phyloP scores from a whole-genome alignment of 208 protist species.

The Balamuthia mandrillaris region DNA sequence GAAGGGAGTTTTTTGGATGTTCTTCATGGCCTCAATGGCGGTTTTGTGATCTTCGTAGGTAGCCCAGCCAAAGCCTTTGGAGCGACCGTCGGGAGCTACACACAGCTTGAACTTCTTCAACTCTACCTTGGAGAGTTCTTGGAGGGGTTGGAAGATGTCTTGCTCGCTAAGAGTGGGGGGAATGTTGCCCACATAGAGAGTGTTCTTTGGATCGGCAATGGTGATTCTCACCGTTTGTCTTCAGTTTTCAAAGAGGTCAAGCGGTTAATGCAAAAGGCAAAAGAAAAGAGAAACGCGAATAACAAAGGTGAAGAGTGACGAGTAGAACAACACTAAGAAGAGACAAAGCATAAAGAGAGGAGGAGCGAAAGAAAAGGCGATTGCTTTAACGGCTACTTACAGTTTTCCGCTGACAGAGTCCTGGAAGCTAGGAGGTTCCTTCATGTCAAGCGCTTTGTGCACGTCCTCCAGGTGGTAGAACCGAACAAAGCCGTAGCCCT shows the following conservation, averaged over 20 bases:
- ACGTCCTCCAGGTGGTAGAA: slow-evolving; percentile 24
- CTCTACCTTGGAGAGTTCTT: neutral
- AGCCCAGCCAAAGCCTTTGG: slow-evolving; percentile 4
- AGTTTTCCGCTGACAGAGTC: slow-evolving; percentile 35
- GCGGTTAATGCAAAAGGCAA: neutral
- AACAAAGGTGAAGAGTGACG: neutral
- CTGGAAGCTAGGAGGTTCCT: slow-evolving; percentile 36
- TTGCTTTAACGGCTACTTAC: too few relatives aligned
- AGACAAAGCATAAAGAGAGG: neutral
- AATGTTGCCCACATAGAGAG: slow-evolving; percentile 51
- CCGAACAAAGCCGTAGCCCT: slow-evolving; percentile 55
- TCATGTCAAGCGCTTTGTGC: slow-evolving; percentile 4
- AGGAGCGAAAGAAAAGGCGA: neutral
- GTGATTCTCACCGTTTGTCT: slow-evolving; percentile 56
- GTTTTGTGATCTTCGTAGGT: slow-evolving; percentile 17
- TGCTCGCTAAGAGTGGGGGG: slow-evolving; percentile 31
- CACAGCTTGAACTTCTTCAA: slow-evolving; percentile 25
- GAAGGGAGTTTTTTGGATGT: neutral
- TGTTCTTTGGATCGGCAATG: slow-evolving; percentile 49
- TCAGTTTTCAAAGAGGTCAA: neutral
- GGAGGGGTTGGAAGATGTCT: slow-evolving; percentile 2
- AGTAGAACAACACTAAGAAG: neutral
- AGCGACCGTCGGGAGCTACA: neutral
- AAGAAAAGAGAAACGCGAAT: neutral
- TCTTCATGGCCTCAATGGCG: neutral